Conservation (phyloP, 768 basidiomycete species). For the Boletus reticuloceps region DNA sequence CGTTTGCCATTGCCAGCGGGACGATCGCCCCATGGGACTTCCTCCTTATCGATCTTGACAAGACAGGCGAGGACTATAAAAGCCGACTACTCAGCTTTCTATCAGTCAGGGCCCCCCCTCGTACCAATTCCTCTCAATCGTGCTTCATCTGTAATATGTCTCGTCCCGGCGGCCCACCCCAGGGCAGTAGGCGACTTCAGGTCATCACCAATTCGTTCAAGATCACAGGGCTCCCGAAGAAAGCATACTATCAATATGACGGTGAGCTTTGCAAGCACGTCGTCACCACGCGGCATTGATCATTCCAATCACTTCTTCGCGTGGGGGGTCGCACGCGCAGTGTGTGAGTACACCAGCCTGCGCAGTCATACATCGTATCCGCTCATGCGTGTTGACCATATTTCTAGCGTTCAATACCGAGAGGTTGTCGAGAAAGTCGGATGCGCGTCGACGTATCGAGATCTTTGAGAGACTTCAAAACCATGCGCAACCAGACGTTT, state of each 20-base stretch:
- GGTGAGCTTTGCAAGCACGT: constrained; percentile 20
- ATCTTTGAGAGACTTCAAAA: constrained; percentile 38
- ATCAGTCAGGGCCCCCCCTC: not conserved
- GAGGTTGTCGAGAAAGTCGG: not conserved
- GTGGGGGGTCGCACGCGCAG: constrained; percentile 11
- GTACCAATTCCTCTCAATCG: not conserved
- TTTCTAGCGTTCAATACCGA: constrained; percentile 20
- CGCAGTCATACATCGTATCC: not conserved
- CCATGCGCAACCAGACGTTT: constrained; percentile 31
- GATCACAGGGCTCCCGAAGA: constrained; percentile 26
- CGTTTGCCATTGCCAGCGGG: not conserved
- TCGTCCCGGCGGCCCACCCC: constrained; percentile 15
- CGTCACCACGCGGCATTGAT: not conserved
- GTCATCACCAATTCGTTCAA: constrained; percentile 36
- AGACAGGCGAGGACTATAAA: constrained; percentile 7
- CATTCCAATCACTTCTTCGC: constrained; percentile 6
- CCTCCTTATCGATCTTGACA: constrained; percentile 25
- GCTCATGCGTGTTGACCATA: not conserved
- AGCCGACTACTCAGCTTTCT: not conserved
- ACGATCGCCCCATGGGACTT: constrained; percentile 1
- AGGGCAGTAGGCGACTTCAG: constrained; percentile 15
- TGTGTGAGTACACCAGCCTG: constrained; percentile 22
- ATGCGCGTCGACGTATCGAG: constrained; percentile 28
- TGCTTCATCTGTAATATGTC: constrained; percentile 19
- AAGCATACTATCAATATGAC: constrained; percentile 31